phyloP scores from a whole-genome alignment of 2,329 filamentous ascomycete species.

The Botryotinia calthae region DNA sequence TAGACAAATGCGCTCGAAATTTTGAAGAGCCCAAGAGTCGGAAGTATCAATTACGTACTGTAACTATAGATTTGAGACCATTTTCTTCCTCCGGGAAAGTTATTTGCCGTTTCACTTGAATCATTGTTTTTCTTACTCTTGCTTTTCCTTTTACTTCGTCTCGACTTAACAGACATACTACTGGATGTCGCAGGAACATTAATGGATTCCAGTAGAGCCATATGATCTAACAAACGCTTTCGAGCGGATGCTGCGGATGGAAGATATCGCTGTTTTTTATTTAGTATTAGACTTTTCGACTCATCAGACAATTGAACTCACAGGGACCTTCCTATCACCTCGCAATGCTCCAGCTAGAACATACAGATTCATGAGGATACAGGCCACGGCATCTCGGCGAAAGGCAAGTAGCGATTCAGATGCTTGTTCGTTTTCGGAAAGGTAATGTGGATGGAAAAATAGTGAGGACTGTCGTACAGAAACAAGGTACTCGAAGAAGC shows the following conservation, averaged over 20 bases:
- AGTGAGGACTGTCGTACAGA: slow-evolving; percentile 56
- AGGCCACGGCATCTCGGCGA: slow-evolving; percentile 56
- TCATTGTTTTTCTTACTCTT: not conserved
- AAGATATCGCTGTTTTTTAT: slow-evolving; percentile 46
- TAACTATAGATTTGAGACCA: slow-evolving; percentile 59
- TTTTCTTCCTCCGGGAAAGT: slow-evolving; percentile 40
- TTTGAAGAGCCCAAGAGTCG: too few species aligned
- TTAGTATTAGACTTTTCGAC: not conserved
- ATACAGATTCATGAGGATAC: slow-evolving; percentile 57
- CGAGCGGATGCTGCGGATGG: slow-evolving; percentile 54
- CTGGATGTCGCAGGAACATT: slow-evolving; percentile 19
- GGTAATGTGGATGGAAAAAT: slow-evolving; percentile 54
- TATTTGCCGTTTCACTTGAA: slow-evolving; percentile 22
- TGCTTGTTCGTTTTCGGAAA: slow-evolving; percentile 50
- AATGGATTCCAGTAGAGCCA: slow-evolving; percentile 47
- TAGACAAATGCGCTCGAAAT: too few species aligned
- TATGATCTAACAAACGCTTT: slow-evolving; percentile 51
- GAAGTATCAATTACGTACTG: slow-evolving; percentile 18
- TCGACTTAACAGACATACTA: slow-evolving; percentile 3
- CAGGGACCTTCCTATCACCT: slow-evolving; percentile 49
- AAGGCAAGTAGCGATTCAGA: slow-evolving; percentile 49
- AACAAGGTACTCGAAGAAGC: slow-evolving; percentile 59
- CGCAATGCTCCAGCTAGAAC: slow-evolving; percentile 55
- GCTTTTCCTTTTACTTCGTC: slow-evolving; percentile 6
- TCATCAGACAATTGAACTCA: slow-evolving; percentile 20